Conservation (phyloP, 148 eudicot species). For the Hydrangea macrophylla region DNA sequence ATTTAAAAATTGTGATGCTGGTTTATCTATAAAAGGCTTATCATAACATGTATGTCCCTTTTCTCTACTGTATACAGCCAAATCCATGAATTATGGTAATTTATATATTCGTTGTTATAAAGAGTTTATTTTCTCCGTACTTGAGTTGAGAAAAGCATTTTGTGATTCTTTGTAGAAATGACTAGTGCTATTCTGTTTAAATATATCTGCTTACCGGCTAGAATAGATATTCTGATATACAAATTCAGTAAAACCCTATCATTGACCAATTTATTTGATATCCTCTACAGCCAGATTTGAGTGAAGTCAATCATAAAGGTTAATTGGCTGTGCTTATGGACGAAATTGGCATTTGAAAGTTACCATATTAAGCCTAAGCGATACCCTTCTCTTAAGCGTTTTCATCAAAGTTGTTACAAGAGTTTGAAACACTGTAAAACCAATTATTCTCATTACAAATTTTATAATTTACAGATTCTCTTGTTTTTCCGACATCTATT, state of each 20-base stretch:
- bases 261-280: no score
- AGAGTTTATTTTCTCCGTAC: neutral
- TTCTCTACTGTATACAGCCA: no score
- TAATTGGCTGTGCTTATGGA: neutral
- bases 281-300: no score
- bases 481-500: no score
- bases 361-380: neutral
- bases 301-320: neutral
- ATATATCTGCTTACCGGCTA: no score
- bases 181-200: neutral
- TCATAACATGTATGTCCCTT: no score
- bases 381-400: neutral
- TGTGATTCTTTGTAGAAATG: neutral
- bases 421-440: neutral
- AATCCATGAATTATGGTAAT: no score
- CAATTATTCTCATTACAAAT: no score
- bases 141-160: no score
- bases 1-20: neutral
- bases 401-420: neutral
- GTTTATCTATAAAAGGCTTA: neutral
- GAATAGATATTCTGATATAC: neutral
- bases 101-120: neutral
- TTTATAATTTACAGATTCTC: no score
- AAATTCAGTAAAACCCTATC: no score
- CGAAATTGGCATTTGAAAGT: neutral